phyloP scores from a whole-genome alignment of 257 asterid species.

The Forsythia viridissima region DNA sequence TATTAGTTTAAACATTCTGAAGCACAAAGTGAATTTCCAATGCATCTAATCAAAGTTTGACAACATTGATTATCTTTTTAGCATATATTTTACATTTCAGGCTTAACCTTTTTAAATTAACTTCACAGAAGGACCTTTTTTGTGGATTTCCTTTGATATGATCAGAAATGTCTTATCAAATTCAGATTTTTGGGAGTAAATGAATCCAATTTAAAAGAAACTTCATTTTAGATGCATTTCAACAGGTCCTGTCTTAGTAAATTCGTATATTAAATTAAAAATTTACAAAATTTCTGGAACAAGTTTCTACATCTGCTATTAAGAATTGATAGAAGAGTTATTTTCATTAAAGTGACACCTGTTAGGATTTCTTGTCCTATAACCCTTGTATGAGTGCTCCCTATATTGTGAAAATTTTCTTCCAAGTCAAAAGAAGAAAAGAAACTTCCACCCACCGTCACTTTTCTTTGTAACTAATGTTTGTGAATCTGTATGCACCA shows the following conservation, averaged over 20 bases:
- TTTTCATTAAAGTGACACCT: background rate
- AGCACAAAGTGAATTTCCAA: background rate
- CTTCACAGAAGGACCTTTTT: background rate
- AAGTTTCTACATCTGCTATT: background rate
- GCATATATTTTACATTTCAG: background rate
- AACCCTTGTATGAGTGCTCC: background rate
- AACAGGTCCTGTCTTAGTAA: background rate
- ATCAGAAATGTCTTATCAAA: background rate
- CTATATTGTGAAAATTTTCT: background rate
- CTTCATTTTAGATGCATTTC: background rate
- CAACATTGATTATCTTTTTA: background rate
- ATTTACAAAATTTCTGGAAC: background rate
- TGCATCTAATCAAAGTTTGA: background rate
- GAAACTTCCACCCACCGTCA: background rate
- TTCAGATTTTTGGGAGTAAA: background rate
- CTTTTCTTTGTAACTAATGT: background rate
- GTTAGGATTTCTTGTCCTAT: background rate
- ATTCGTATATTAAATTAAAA: background rate
- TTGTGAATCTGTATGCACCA: slow-evolving; percentile 2
- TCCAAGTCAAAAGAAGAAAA: background rate
- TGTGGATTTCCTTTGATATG: background rate
- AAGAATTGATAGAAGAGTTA: background rate
- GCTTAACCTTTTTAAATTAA: background rate
- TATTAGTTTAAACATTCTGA: background rate
- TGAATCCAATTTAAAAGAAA: background rate